phyloP scores from a whole-genome alignment of 768 basidiomycete genomes.

The Nidularia pulvinata region DNA sequence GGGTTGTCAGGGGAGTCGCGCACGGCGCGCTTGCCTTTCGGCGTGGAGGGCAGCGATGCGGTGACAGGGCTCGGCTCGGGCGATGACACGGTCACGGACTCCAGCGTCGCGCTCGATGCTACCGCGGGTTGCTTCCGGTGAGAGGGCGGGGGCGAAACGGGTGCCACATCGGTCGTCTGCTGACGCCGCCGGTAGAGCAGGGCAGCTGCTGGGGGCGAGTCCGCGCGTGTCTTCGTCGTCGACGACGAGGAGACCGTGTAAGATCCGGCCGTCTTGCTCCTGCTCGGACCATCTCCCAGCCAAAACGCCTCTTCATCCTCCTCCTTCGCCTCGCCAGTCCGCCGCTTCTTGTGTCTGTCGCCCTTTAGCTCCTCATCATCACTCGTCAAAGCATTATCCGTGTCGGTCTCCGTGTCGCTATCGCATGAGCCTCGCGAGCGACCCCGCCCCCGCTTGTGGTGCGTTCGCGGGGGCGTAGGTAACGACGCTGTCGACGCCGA shows the following conservation, averaged over 20 bases:
- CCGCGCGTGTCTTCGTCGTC: too few relatives aligned
- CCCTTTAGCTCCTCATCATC: constrained; percentile 27
- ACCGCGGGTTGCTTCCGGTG: constrained; percentile 37
- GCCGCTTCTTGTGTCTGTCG: constrained; percentile 28
- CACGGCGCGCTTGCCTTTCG: constrained; percentile 26
- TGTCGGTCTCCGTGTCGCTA: constrained; percentile 35
- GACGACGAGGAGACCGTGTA: too few relatives aligned
- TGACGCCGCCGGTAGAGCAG: constrained; percentile 35
- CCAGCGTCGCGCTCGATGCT: constrained; percentile 14
- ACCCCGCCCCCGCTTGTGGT: constrained; percentile 44
- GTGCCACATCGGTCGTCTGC: constrained; percentile 26
- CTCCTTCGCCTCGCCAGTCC: constrained; percentile 26
- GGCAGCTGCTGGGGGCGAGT: constrained; percentile 11
- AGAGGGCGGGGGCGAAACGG: constrained; percentile 70
- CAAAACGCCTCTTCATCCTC: constrained; percentile 59
- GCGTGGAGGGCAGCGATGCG: constrained; percentile 38
- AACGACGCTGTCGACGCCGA: constrained; percentile 65
- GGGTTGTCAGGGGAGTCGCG: constrained; percentile 76
- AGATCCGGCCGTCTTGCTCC: constrained; percentile 2
- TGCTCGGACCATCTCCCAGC: constrained; percentile 23
- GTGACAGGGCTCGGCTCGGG: constrained; percentile 5
- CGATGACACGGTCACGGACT: constrained; percentile 14
- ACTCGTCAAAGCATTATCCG: constrained; percentile 27
- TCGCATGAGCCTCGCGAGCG: constrained; percentile 40
- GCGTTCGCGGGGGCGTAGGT: constrained; percentile 67